Evolutionary conservation across 805 yeast genomes (phyloP).

Genomic region (Candida boleticola): DNA sequence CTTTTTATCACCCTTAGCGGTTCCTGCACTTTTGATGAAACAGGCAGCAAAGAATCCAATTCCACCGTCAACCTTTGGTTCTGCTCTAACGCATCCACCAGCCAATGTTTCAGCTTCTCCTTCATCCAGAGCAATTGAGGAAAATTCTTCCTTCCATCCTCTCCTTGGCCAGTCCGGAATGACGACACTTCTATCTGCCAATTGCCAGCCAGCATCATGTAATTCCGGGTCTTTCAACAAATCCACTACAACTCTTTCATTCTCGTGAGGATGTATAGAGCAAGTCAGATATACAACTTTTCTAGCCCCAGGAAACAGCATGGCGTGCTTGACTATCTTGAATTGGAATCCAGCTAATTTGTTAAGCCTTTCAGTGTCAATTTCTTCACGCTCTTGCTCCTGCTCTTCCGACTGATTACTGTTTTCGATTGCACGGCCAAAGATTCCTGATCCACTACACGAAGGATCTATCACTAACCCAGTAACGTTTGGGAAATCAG

Average conservation of each 20-base stretch:
- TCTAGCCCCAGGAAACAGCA: slow-evolving; percentile 71
- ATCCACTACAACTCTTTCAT: slow-evolving; percentile 86
- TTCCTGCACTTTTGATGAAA: slow-evolving; percentile 48
- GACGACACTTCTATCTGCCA: slow-evolving; percentile 58
- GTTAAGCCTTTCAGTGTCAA: slow-evolving; percentile 56
- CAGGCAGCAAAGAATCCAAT: slow-evolving; percentile 97
- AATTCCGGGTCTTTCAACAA: slow-evolving; percentile 67
- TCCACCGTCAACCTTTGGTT: slow-evolving; percentile 93
- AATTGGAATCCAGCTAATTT: slow-evolving; percentile 85
- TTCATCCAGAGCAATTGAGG: slow-evolving; percentile 45
- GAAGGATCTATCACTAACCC: slow-evolving; percentile 94
- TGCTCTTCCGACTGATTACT: slow-evolving; percentile 14
- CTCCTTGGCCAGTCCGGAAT: slow-evolving; percentile 86
- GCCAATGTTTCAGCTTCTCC: slow-evolving; percentile 48
- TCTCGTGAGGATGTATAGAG: slow-evolving; percentile 90
- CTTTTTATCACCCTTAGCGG: neutral
- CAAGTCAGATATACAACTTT: slow-evolving; percentile 93
- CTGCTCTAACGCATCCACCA: slow-evolving; percentile 81
- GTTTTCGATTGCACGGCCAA: slow-evolving; percentile 77
- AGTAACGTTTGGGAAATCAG: slow-evolving; percentile 60
- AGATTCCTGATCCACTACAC: slow-evolving; percentile 96
- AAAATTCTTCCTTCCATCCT: slow-evolving; percentile 72
- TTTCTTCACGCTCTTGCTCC: slow-evolving; percentile 44
- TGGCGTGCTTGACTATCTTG: slow-evolving; percentile 84
- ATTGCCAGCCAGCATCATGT: slow-evolving; percentile 68